Evolutionary conservation across 2,329 filamentous ascomycete genomes (phyloP).

Genomic region (Teratosphaeria destructans): DNA sequence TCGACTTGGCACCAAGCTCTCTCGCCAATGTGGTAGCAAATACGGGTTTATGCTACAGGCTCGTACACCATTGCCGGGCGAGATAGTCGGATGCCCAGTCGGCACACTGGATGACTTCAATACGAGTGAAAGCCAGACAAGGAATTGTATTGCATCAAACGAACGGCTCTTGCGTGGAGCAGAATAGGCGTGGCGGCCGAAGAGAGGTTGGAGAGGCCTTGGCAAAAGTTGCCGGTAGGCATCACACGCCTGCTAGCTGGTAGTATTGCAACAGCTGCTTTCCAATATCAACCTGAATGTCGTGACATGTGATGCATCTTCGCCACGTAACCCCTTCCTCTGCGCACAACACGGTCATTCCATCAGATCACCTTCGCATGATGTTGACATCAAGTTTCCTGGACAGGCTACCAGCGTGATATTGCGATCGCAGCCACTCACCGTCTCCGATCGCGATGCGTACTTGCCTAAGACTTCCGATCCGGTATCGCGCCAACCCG

Average conservation of each 20-base stretch:
- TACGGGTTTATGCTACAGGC: slow-evolving; percentile 26
- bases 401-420: slow-evolving; percentile 7
- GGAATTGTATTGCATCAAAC: slow-evolving; percentile 16
- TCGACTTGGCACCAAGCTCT: slow-evolving; percentile 32
- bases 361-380: slow-evolving; percentile 1
- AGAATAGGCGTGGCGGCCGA: slow-evolving; percentile 6
- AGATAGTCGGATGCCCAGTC: slow-evolving; percentile 14
- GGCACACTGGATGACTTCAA: slow-evolving; percentile 17
- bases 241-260: not conserved
- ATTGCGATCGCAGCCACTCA: slow-evolving; percentile 15
- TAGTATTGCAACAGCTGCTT: not conserved
- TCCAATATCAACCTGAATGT: not conserved
- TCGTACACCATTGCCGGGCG: slow-evolving; percentile 10
- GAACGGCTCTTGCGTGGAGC: slow-evolving; percentile 9
- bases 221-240: not conserved
- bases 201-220: not conserved
- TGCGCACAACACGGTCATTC: not conserved
- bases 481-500: not conserved
- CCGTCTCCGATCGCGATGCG: not conserved
- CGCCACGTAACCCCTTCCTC: not conserved
- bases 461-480: slow-evolving; percentile 13
- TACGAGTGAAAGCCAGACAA: slow-evolving; percentile 13
- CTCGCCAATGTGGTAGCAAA: slow-evolving; percentile 32
- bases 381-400: slow-evolving; percentile 10
- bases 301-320: not conserved